Base-by-base conservation (phyloP, 106 monocot species). In the Posidonia australis region DNA sequence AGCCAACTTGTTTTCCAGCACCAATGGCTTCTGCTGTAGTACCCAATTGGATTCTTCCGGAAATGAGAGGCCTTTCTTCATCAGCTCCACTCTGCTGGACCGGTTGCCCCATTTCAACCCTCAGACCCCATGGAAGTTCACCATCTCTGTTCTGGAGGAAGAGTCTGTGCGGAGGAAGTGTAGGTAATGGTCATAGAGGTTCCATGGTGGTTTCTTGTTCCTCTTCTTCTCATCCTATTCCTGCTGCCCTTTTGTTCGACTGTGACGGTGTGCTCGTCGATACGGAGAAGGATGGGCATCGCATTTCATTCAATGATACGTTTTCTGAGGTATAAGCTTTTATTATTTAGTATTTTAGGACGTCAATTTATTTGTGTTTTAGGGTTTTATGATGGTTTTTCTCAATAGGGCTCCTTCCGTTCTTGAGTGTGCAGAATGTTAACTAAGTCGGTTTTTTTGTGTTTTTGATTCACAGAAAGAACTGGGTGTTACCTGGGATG, bases 181-280 rank as follows among this genome's bases (percentile, higher is more conserved):
- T 56, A 25, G 13, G 26, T 26, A 16, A 13, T 27, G 24, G 1
- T 18, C 52, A 7, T 20, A 55, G 2, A 32, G 44, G 54, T 28
- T 63, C 20, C 13, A 49, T 29, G 58, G 56, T 20, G 29, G 49
- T 66, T 13, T 58, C 19, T 45, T 75, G 46, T 49, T 56, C 64
- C 49, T 70, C 77, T 19, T 24, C 61, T 45, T 46, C 71, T 32
- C 5, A 67, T 7, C 19, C 72, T 46, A 61, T 84, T 14, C 93
- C 93, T 22, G 70, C 72, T 14, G 89, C 93, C 9, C 79, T 94
- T 68, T 79, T 94, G 26, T 94, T 94, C 64, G 94, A 94, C 31
- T 94, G 94, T 51, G 94, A 94, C 25, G 94, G 94, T 18, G 94
- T 94, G 70, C 86, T 94, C 17, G 94, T 94, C n/a, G 94, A 94